Conservation (phyloP, 257 asterid species). For the Oldenlandia corymbosa region DNA sequence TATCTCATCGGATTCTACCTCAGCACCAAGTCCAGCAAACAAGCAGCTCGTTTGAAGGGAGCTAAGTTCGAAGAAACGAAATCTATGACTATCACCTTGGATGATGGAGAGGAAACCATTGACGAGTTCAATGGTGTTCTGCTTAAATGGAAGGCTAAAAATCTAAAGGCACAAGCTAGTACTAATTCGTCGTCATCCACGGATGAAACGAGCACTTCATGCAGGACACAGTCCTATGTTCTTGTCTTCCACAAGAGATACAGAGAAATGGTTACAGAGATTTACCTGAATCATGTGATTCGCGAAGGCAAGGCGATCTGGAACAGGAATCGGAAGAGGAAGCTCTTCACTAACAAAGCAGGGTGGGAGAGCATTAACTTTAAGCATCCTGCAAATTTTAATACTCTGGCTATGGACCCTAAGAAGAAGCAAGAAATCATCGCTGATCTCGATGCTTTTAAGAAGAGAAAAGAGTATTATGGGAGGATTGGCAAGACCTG, state of each 20-base stretch:
- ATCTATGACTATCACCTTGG: constrained; percentile 23
- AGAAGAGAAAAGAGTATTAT: constrained; percentile 20
- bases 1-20: constrained; percentile 20
- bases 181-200: constrained; percentile 8
- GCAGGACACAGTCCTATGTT: too few species aligned
- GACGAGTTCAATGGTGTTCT: constrained; percentile 13
- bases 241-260: constrained; percentile 15
- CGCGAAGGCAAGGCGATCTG: constrained; percentile 15
- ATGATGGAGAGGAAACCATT: constrained; percentile 17
- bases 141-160: constrained; percentile 18
- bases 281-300: constrained; percentile 18
- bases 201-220: too few species aligned
- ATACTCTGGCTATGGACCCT: too few species aligned
- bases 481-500: constrained; percentile 23
- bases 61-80: constrained; percentile 3
- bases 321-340: constrained; percentile 11
- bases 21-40: constrained; percentile 16
- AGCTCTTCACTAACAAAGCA: constrained; percentile 5
- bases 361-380: constrained; percentile 15
- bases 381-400: constrained; percentile 19
- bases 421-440: constrained; percentile 25
- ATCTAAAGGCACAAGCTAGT: background rate
- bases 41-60: constrained; percentile 19
- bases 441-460: constrained; percentile 17
- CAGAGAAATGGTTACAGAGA: constrained; percentile 9